Evolutionary conservation across 1,284 basidiomycete genomes (phyloP).

Genomic region (Ceratobasidium sp.): DNA sequence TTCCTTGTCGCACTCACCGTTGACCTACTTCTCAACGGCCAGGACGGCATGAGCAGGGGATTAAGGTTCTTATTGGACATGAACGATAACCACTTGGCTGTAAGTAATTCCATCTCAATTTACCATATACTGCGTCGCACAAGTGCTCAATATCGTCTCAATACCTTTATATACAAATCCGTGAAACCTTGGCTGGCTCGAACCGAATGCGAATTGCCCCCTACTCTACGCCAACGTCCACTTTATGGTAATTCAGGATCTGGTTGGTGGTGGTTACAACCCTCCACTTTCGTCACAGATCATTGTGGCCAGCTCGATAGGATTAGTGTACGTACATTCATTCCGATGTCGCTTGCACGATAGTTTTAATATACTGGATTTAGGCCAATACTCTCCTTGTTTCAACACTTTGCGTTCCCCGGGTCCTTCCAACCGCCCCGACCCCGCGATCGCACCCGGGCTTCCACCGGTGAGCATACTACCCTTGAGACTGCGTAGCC

Average conservation of each 20-base stretch:
- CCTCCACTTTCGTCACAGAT: conserved; percentile 34
- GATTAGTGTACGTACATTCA: conserved; percentile 2
- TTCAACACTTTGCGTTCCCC: conserved; percentile 27
- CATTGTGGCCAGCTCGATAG: conserved; percentile 11
- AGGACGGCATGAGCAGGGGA: conserved; percentile 31
- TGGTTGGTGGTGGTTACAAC: conserved; percentile 26
- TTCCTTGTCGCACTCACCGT: conserved; percentile 26
- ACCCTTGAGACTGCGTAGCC: neutral
- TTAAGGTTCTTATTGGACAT: conserved; percentile 32
- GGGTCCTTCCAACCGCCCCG: conserved; percentile 13
- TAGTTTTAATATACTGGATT: neutral
- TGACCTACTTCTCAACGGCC: conserved; percentile 27
- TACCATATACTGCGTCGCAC: neutral
- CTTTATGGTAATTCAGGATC: conserved; percentile 21
- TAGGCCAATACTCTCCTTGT: conserved; percentile 10
- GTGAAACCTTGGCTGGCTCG: neutral
- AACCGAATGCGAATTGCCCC: no score
- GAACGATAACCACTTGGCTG: conserved; percentile 34
- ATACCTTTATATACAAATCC: neutral
- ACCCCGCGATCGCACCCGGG: conserved; percentile 13
- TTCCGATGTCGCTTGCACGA: neutral
- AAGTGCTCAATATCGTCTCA: neutral
- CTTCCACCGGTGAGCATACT: conserved; percentile 2
- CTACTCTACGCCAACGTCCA: no score
- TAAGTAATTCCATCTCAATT: neutral